Conservation (phyloP, 257 asterid genomes). For the Salvia splendens region DNA sequence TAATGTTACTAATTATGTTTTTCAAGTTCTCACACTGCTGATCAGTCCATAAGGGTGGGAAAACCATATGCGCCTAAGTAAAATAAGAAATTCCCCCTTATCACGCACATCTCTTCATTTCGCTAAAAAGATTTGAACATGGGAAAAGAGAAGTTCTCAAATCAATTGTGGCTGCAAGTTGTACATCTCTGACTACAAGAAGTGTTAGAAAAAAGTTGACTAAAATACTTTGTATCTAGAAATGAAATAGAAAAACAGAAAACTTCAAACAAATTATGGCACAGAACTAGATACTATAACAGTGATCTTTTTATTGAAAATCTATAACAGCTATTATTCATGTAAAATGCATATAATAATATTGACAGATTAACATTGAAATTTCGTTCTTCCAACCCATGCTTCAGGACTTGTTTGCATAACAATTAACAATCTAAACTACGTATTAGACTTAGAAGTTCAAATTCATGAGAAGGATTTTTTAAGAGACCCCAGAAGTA, state of each 20-base stretch:
- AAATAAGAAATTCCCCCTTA: background rate
- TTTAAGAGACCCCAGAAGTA: conserved; percentile 7
- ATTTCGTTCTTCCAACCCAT: conserved; percentile 3
- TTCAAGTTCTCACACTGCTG: background rate
- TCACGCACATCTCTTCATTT: background rate
- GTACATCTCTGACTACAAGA: too few relatives aligned
- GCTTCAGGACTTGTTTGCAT: conserved; percentile 11
- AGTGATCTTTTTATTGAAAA: too few relatives aligned
- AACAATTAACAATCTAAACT: conserved; percentile 2
- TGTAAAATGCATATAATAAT: background rate
- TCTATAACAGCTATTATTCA: background rate
- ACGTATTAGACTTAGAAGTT: background rate
- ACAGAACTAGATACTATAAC: background rate
- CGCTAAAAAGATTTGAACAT: background rate
- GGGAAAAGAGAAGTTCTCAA: background rate
- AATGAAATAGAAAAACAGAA: background rate
- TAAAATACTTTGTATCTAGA: background rate
- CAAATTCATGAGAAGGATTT: background rate
- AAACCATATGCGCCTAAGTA: background rate
- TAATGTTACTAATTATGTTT: too few relatives aligned
- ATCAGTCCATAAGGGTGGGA: background rate
- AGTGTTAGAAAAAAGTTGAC: background rate
- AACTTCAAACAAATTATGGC: background rate
- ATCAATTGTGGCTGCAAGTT: background rate
- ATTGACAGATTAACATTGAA: background rate